These are phyloP conservation scores for Alternaria metachromatica DNA, from an alignment of 2,329 filamentous ascomycete genomes.

Conservation along the genomic window DNA sequence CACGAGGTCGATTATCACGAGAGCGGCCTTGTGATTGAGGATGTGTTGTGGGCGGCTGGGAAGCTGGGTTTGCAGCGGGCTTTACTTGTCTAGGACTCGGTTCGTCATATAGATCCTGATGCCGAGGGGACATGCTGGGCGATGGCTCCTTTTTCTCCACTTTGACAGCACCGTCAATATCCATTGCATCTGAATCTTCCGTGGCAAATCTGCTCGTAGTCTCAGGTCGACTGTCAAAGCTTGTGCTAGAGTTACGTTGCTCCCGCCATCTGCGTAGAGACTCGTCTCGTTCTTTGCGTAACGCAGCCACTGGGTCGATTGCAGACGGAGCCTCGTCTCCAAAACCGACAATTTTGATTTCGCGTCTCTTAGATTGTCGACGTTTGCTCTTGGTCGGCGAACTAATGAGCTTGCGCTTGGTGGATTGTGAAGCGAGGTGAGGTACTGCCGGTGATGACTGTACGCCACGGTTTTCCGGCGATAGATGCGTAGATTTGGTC, in stretches of 20 bases:
- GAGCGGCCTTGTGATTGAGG: not conserved
- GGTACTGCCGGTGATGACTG: not conserved
- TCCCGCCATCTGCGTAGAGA: slow-evolving; percentile 20
- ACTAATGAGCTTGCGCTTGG: slow-evolving; percentile 32
- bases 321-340: slow-evolving; percentile 3
- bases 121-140: slow-evolving; percentile 24
- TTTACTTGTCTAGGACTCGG: slow-evolving; percentile 9
- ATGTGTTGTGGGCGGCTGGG: not conserved
- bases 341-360: slow-evolving; percentile 32
- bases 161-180: slow-evolving; percentile 1
- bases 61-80: not conserved
- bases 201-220: not conserved
- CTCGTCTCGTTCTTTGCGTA: slow-evolving; percentile 20
- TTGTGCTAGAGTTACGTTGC: slow-evolving; percentile 19
- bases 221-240: slow-evolving; percentile 11
- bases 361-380: slow-evolving; percentile 29
- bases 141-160: not conserved
- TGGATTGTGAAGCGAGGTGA: not conserved
- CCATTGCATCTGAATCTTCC: slow-evolving; percentile 11
- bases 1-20: not conserved
- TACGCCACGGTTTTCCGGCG: not conserved
- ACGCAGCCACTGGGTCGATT: slow-evolving; percentile 2
- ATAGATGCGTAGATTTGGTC: not conserved
- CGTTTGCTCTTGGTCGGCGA: slow-evolving; percentile 26
- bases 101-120: slow-evolving; percentile 25